Conservation (phyloP, 495 filamentous ascomycete genomes). For the Podospora fimiseda region DNA sequence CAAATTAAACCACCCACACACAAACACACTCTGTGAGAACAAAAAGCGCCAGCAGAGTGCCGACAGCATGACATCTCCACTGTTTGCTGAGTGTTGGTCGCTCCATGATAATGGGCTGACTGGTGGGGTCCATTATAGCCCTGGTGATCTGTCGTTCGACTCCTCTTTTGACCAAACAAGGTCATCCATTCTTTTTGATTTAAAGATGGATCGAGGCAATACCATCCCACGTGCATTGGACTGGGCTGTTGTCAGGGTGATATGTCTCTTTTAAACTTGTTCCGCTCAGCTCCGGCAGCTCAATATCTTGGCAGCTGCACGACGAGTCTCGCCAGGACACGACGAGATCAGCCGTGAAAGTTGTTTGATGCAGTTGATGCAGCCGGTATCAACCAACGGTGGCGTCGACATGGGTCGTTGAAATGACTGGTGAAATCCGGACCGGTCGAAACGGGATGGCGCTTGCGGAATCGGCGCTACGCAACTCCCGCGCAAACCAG, state of each 20-base stretch:
- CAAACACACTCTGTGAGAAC: too few species aligned
- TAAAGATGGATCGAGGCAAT: too few species aligned
- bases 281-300: constrained; percentile 11
- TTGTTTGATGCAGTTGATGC: too few species aligned
- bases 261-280: neutral
- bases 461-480: constrained; percentile 3
- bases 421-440: constrained; percentile 1
- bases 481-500: constrained; percentile 10
- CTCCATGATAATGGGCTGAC: constrained; percentile 3
- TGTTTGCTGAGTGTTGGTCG: constrained; percentile 5
- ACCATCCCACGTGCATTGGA: constrained; percentile 15
- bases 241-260: constrained; percentile 12
- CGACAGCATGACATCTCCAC: constrained; percentile 3
- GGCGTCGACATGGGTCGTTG: constrained; percentile 9
- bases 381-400: constrained; percentile 11
- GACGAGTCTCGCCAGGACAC: neutral
- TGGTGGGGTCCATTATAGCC: constrained; percentile 4
- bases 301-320: constrained; percentile 10
- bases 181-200: too few species aligned
- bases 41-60: neutral
- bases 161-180: too few species aligned
- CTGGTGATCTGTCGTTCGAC: neutral
- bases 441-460: constrained; percentile 5
- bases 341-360: constrained; percentile 3
- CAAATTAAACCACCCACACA: constrained; percentile 4